Percentiles rank a stretch among this genome's conserved stretches.
Conservation (phyloP, 768 basidiomycete genomes). For the Mycena albidolilacea region DNA sequence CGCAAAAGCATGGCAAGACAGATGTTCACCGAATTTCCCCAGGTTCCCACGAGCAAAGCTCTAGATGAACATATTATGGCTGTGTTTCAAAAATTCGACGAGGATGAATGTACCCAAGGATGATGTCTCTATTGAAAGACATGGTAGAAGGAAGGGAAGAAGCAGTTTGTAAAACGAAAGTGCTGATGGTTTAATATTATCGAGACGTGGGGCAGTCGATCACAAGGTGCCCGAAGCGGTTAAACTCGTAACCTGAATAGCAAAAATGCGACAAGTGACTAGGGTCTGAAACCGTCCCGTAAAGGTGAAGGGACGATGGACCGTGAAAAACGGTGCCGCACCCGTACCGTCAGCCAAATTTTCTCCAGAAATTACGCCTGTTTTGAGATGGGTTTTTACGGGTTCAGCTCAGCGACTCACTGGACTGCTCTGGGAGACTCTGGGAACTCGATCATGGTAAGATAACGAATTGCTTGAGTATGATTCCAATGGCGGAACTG, state of each 20-base stretch:
- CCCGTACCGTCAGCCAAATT: background rate
- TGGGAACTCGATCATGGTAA: background rate
- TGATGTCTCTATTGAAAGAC: background rate
- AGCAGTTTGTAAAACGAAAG: background rate
- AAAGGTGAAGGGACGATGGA: background rate
- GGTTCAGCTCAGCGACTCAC: no score
- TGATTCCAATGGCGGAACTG: constrained; percentile 4
- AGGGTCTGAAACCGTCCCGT: background rate
- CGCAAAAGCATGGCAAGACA: background rate
- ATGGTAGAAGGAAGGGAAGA: background rate
- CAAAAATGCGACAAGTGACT: background rate
- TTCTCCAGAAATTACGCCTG: background rate
- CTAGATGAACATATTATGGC: background rate
- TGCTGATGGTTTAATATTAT: background rate
- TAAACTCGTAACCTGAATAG: background rate
- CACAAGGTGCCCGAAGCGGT: background rate
- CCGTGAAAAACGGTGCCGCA: background rate
- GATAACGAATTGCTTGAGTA: background rate
- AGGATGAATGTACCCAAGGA: background rate
- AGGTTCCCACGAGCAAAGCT: no score
- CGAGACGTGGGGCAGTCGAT: background rate
- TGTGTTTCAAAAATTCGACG: background rate
- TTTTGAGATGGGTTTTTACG: background rate
- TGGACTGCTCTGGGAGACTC: background rate
- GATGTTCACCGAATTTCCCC: background rate